phyloP scores from a whole-genome alignment of 1,139 yeast species.

The Debaryomycetaceae sp. region DNA sequence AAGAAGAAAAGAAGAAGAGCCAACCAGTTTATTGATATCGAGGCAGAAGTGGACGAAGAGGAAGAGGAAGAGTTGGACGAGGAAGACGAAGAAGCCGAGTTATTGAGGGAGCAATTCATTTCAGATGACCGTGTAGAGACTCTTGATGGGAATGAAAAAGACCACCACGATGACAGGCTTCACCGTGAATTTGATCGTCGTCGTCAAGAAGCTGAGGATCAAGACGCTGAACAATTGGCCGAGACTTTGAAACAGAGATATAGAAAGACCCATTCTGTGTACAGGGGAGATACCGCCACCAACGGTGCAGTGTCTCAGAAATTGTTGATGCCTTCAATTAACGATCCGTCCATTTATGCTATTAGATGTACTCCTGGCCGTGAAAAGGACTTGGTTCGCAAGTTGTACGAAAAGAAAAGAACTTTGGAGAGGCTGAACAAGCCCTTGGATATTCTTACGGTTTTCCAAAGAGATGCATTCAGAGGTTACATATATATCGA shows the following conservation, averaged over 20 bases:
- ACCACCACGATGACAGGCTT: slow-evolving; percentile 58
- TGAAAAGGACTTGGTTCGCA: slow-evolving; percentile 87
- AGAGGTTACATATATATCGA: slow-evolving; percentile 90
- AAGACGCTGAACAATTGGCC: slow-evolving; percentile 93
- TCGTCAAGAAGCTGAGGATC: slow-evolving; percentile 86
- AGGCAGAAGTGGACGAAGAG: slow-evolving; percentile 98
- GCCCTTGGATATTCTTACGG: slow-evolving; percentile 78
- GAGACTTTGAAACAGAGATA: slow-evolving; percentile 90
- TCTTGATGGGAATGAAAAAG: slow-evolving; percentile 43
- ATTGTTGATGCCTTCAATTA: slow-evolving; percentile 88
- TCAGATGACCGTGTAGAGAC: slow-evolving; percentile 65
- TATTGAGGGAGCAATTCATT: slow-evolving; percentile 78
- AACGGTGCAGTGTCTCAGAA: slow-evolving; percentile 86
- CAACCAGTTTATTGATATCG: slow-evolving; percentile 95
- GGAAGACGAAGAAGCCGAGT: slow-evolving; percentile 86
- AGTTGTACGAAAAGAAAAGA: slow-evolving; percentile 74
- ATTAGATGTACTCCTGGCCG: slow-evolving; percentile 90
- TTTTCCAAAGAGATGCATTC: slow-evolving; percentile 91
- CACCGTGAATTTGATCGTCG: slow-evolving; percentile 92
- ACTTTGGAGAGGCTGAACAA: slow-evolving; percentile 60
- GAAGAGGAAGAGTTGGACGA: slow-evolving; percentile 91
- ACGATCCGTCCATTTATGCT: slow-evolving; percentile 96
- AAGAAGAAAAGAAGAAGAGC: slow-evolving; percentile 68
- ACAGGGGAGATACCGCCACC: slow-evolving; percentile 79
- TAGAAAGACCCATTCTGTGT: slow-evolving; percentile 81